Evolutionary conservation across 495 filamentous ascomycete species (phyloP).

Genomic region (Xylaria grammica): DNA sequence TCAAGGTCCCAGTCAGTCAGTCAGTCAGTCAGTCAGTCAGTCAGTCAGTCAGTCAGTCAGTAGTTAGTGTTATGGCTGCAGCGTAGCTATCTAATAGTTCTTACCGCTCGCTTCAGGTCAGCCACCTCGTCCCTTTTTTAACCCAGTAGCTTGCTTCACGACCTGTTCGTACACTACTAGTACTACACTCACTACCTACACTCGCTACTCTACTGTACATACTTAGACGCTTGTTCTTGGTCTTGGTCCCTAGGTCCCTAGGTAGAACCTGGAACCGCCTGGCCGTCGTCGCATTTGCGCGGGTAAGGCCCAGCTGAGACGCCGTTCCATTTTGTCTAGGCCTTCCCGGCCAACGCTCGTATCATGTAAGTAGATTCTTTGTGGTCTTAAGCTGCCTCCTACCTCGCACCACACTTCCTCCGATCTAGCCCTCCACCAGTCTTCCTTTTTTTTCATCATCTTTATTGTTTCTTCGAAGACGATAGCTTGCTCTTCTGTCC

Average conservation of each 20-base stretch:
- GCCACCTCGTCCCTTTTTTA: slow-evolving; percentile 9
- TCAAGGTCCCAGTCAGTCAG: slow-evolving; percentile 10
- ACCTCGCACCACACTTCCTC: slow-evolving; percentile 4
- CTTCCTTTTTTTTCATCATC: not conserved
- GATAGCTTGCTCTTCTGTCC: slow-evolving; percentile 1
- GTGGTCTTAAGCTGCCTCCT: slow-evolving; percentile 4
- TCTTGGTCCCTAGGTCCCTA: not conserved
- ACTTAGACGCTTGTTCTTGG: not conserved
- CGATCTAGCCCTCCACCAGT: slow-evolving; percentile 5
- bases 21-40: too few relatives aligned
- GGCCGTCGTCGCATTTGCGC: slow-evolving; percentile 7
- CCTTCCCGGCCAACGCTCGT: slow-evolving; percentile 10
- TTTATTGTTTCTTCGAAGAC: not conserved
- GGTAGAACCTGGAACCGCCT: slow-evolving; percentile 20
- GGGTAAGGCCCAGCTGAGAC: slow-evolving; percentile 23
- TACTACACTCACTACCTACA: too few relatives aligned
- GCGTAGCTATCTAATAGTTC: slow-evolving; percentile 13
- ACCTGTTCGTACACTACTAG: not conserved
- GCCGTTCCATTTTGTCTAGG: not conserved
- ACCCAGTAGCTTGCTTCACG: too few relatives aligned
- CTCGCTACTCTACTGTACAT: not conserved
- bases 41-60: too few relatives aligned
- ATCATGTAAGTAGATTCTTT: not conserved
- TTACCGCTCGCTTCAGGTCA: slow-evolving; percentile 16
- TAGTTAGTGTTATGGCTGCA: too few relatives aligned